A percentile compares a stretch with the other conserved stretches of the same genome.
phyloP scores from a whole-genome alignment of 2,329 filamentous ascomycete genomes.

The Fusarium nisikadoi region DNA sequence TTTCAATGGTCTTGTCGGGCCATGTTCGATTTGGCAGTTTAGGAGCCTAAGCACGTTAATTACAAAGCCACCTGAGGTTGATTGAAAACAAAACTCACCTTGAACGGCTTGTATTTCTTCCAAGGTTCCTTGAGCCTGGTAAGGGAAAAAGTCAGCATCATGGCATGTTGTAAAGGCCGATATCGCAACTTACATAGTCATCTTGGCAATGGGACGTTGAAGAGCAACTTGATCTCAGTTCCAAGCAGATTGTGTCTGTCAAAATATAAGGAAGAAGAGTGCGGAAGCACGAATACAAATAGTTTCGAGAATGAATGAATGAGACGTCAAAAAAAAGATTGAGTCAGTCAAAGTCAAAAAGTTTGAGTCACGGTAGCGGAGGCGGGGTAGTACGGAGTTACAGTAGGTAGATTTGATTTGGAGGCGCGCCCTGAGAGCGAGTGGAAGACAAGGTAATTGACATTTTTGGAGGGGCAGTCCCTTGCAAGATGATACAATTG shows the following conservation, averaged over 20 bases:
- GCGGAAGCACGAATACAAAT: slow-evolving; percentile 18
- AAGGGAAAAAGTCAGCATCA: slow-evolving; percentile 7
- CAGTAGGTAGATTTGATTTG: neutral
- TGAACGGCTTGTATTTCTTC: slow-evolving; percentile 78
- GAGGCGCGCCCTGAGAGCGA: slow-evolving; percentile 2
- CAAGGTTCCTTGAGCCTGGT: slow-evolving; percentile 78
- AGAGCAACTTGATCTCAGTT: slow-evolving; percentile 9
- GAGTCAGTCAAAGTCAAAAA: slow-evolving; percentile 25
- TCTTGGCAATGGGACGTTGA: neutral
- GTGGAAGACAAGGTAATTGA: neutral
- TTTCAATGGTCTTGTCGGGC: slow-evolving; percentile 84
- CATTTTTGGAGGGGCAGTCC: slow-evolving; percentile 22
- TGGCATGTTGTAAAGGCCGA: slow-evolving; percentile 1
- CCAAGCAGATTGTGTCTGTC: slow-evolving; percentile 1
- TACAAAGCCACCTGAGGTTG: slow-evolving; percentile 46
- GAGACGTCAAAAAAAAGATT: slow-evolving; percentile 10
- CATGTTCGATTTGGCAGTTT: slow-evolving; percentile 80
- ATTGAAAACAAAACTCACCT: slow-evolving; percentile 1
- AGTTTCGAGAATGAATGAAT: neutral
- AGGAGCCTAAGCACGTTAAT: slow-evolving; percentile 31
- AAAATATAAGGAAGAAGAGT: neutral
- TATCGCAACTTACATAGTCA: slow-evolving; percentile 26
- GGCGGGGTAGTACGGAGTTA: slow-evolving; percentile 19
- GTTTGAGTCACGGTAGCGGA: slow-evolving; percentile 25
- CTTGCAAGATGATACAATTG: neutral